Evolutionary conservation across 768 basidiomycete genomes (phyloP), one percentile per base, ranked within the genome.

Genomic region (Suillus sp.): DNA sequence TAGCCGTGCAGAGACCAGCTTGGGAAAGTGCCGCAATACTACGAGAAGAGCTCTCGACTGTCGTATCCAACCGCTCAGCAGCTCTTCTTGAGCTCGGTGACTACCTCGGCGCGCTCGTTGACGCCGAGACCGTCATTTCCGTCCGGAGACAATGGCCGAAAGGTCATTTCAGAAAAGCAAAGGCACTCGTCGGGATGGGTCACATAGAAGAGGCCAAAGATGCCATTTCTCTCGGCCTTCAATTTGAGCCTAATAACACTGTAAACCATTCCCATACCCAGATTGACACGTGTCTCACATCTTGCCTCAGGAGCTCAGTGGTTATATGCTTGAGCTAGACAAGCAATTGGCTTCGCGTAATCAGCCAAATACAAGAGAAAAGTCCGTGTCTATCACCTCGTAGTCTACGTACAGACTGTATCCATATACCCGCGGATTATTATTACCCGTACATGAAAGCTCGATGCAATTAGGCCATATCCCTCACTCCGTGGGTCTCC

Each of bases 121-220:
- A 99, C 71, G 95, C 97, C 0, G 95, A 99, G 62, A 88, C 89
- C 2, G 95, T 98, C 70, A 89, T 97, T 47, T 77, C 85, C 66
- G 78, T 97, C 59, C 91, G 94, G 70, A 82, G 88, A 62, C 88
- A 87, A 51, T 99, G 96, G 96, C 86, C 91, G 69, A 99, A 99
- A 72, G 97, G 95, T 0, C 93, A 98, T 75, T 97, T 97, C 81
- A 84, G 97, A 63, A 95, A 92, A 72, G 92, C 93, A 2, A 94
- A 93, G 72, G 94, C 96, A 0, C 79, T 99, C 48, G 79, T 92
- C 2, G 93, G 85, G 25, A 80, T 99, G 57, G 83, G 81, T 3
- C 77, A 81, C 51, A 76, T 86, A 61, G 77, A 87, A 48, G 95
- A 96, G 48, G 95, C 95, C 10, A 84, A 86, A 67, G 91, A 94